Base-by-base conservation (phyloP, 2,329 filamentous ascomycete species). In the Aspergillus awamori region DNA sequence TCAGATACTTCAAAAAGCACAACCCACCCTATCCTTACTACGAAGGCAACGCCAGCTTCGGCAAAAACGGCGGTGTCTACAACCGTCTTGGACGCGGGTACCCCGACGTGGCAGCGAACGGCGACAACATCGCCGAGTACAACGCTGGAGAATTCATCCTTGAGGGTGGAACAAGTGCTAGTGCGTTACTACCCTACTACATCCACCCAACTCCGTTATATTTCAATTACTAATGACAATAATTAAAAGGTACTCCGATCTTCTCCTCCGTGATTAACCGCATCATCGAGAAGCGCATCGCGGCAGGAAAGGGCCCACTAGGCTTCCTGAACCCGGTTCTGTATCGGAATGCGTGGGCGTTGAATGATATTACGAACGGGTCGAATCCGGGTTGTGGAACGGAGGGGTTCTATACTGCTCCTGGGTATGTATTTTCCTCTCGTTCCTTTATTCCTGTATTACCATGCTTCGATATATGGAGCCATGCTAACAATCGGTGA, bases 331-430 rank as follows among this genome's bases (percentile, higher is more conserved):
- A 60, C 8, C 58, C 58, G 2, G 58, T 60, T 0, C 47, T 60
- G 22, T 60, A 60, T 13, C 47, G 49, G 8, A 52, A 57, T 10
- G 33, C 58, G 8, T 39, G 36, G 8, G 58, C 49, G 1, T 15
- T 60, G 47, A 60, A 60, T 15, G 58, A 60, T 53, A 60, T 60
- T 28, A 60, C 58, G 6, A 60, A 60, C 10, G 53, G 53, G 1
- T 30, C 47, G 1, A 60, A 60, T 8, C 58, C 58, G 1, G 58
- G 58, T 2, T 57, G 58, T 47, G 58, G 53, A 1, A 60, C 58
- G 0, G 58, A 60, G 13, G 58, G 58, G 1, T 60, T 60, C 36
- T 52, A 53, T 2, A 60, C 58, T 5, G 58, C 58, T 8, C 45
- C 53, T 28, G 58, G 58, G 58, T 60, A 53, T 33, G 47, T 1